These are phyloP conservation scores for Arachnomyces sp. DNA, from an alignment of 2,329 filamentous ascomycete genomes.

Conservation along the genomic window DNA sequence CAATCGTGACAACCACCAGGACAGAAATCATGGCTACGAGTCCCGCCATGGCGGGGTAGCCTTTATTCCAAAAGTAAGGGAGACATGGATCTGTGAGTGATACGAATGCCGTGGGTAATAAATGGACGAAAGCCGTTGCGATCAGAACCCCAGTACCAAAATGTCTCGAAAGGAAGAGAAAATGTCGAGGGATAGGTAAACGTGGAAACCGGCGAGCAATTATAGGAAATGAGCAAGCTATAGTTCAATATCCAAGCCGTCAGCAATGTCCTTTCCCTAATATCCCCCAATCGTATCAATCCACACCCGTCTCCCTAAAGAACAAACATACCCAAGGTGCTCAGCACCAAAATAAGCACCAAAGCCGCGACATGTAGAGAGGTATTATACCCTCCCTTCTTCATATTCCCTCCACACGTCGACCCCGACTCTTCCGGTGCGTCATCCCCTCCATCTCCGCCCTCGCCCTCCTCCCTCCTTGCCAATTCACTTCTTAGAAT, in stretches of 20 bases:
- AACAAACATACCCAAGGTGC: slow-evolving; percentile 30
- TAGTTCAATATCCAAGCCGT: background rate
- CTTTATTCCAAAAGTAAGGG: slow-evolving; percentile 67
- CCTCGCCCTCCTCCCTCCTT: background rate
- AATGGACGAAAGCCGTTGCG: slow-evolving; percentile 51
- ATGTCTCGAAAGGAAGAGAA: slow-evolving; percentile 54
- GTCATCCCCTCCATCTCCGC: background rate
- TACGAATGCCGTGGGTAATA: slow-evolving; percentile 56
- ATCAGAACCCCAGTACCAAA: slow-evolving; percentile 52
- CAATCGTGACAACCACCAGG: slow-evolving; percentile 74
- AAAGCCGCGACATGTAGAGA: slow-evolving; percentile 61
- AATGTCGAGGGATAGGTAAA: slow-evolving; percentile 52
- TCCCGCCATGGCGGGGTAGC: slow-evolving; percentile 73
- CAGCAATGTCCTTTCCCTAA: no score
- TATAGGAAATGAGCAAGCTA: slow-evolving; percentile 56
- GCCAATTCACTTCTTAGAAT: slow-evolving; percentile 27
- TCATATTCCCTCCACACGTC: slow-evolving; percentile 27
- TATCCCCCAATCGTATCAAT: no score
- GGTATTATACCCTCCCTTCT: slow-evolving; percentile 52
- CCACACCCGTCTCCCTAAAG: background rate
- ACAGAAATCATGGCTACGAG: slow-evolving; percentile 75
- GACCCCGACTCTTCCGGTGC: slow-evolving; percentile 9
- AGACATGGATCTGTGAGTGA: slow-evolving; percentile 59
- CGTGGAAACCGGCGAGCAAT: slow-evolving; percentile 52
- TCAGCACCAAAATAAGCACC: slow-evolving; percentile 55